These are phyloP conservation scores for Pouteria campechiana DNA, from an alignment of 179 eudicot species.

Conservation along the genomic window DNA sequence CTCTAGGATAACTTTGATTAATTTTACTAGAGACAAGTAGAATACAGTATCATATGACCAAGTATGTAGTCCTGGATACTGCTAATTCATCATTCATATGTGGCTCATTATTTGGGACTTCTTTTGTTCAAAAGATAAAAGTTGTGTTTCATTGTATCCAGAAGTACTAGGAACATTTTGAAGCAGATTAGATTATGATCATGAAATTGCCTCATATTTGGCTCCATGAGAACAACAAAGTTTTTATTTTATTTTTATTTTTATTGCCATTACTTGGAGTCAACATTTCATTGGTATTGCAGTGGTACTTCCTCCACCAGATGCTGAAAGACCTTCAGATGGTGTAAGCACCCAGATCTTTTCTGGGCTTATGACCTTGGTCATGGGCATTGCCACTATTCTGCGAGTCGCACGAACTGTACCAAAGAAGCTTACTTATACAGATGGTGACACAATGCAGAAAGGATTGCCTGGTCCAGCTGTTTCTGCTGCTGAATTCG, in stretches of 20 bases:
- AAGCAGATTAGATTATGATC: too few relatives aligned
- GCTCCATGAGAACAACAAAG: not conserved
- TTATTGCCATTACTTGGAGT: not conserved
- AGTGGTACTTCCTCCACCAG: slow-evolving; percentile 22
- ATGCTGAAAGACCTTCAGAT: slow-evolving; percentile 26
- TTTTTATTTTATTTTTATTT: not conserved
- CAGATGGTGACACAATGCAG: slow-evolving; percentile 23
- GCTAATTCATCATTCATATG: too few relatives aligned
- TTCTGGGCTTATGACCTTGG: slow-evolving; percentile 64
- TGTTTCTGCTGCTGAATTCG: slow-evolving; percentile 42
- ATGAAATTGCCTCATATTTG: too few relatives aligned
- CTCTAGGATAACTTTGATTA: too few relatives aligned
- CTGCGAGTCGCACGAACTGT: slow-evolving; percentile 64
- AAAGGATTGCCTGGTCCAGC: slow-evolving; percentile 16
- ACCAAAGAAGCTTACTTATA: slow-evolving; percentile 69
- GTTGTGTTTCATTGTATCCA: too few relatives aligned
- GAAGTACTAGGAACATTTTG: too few relatives aligned
- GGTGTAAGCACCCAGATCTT: slow-evolving; percentile 44
- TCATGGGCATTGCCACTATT: slow-evolving; percentile 85
- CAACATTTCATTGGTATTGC: not conserved
- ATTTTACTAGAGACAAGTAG: too few relatives aligned
- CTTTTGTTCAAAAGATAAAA: too few relatives aligned
- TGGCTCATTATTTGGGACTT: too few relatives aligned
- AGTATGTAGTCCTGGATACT: too few relatives aligned
- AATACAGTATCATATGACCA: too few relatives aligned